A percentile compares a stretch with the other conserved stretches of the same genome.
phyloP scores from a whole-genome alignment of 257 asterid genomes.

The Solanum lycopersicoides region DNA sequence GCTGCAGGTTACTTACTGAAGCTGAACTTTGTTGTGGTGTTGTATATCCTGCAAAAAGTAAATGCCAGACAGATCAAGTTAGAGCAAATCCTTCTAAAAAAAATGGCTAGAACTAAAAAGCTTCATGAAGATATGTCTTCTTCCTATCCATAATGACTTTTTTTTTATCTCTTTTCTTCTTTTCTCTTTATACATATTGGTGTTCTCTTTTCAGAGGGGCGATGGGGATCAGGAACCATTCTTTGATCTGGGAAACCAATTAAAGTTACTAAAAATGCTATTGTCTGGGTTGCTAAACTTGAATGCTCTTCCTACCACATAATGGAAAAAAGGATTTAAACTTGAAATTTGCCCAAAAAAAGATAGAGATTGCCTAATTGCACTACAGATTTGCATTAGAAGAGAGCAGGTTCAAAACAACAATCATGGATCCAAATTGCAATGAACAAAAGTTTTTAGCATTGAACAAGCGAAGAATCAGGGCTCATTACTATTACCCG shows the following conservation, averaged over 20 bases:
- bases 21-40: conserved; percentile 39
- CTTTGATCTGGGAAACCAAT: background rate
- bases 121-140: background rate
- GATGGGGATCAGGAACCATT: background rate
- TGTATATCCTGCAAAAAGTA: conserved; percentile 46
- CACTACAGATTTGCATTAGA: background rate
- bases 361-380: background rate
- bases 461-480: background rate
- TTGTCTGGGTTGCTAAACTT: background rate
- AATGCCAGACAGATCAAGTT: background rate
- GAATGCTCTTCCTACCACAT: background rate
- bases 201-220: background rate
- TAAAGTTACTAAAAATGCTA: background rate
- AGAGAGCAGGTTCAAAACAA: background rate
- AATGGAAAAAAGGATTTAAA: background rate
- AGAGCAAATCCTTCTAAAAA: conserved; percentile 15
- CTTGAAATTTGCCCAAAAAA: background rate
- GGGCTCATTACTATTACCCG: conserved; percentile 23
- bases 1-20: conserved; percentile 46
- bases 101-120: background rate
- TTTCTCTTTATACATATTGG: background rate
- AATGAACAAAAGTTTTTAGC: background rate
- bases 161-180: background rate
- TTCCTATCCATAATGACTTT: background rate
- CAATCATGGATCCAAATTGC: background rate